Percentiles rank a stretch among this genome's conserved stretches.
phyloP scores from a whole-genome alignment of 2,329 filamentous ascomycete species.

The Hymenoscyphus albidus region DNA sequence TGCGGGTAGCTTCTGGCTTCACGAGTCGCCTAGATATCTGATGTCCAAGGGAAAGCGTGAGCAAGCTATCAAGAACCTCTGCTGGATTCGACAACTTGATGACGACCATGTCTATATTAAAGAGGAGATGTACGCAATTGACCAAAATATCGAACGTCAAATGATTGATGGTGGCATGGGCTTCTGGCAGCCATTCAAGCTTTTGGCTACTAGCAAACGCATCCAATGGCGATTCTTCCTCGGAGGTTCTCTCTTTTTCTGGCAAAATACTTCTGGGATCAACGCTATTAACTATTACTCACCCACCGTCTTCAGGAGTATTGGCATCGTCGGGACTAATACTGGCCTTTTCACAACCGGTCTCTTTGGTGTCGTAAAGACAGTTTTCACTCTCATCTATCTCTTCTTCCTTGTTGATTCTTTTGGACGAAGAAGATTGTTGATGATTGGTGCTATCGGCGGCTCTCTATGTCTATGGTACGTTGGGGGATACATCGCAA shows the following conservation, averaged over 20 bases:
- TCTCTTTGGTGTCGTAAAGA: conserved; percentile 75
- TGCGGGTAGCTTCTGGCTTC: conserved; percentile 53
- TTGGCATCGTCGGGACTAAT: conserved; percentile 55
- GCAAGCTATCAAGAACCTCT: conserved; percentile 53
- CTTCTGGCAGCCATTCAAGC: conserved; percentile 69
- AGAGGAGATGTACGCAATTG: conserved; percentile 69
- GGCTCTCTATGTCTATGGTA: conserved; percentile 64
- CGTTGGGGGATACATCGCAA: conserved; percentile 57
- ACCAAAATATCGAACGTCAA: conserved; percentile 65
- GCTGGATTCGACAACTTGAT: conserved; percentile 61
- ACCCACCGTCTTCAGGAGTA: conserved; percentile 63
- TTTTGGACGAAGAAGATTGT: conserved; percentile 56
- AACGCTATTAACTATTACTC: conserved; percentile 77
- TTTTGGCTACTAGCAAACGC: conserved; percentile 49
- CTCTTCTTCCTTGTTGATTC: conserved; percentile 65
- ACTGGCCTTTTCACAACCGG: conserved; percentile 64
- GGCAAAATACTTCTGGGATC: conserved; percentile 74
- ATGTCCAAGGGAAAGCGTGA: conserved; percentile 60
- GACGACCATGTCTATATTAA: conserved; percentile 61
- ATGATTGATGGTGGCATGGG: conserved; percentile 60
- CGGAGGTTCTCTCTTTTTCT: conserved; percentile 70
- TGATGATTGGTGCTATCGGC: conserved; percentile 60
- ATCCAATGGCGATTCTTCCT: conserved; percentile 71
- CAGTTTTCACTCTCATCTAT: conserved; percentile 63
- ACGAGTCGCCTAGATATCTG: conserved; percentile 67